Base-by-base conservation (phyloP, 257 asterid genomes). In the Voacanga thouarsii region DNA sequence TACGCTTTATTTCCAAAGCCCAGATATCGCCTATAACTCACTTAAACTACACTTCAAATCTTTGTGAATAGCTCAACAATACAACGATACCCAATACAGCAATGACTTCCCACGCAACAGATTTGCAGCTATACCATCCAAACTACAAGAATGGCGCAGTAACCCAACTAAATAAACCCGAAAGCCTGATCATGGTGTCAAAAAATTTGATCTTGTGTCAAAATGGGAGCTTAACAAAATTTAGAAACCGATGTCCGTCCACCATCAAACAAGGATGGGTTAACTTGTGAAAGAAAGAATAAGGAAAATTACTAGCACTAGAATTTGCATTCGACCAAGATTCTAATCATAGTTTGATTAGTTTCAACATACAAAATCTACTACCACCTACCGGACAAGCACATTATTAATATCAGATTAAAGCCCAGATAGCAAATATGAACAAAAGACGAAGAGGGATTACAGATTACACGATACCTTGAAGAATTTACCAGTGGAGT, bases 401-500 rank as follows among this genome's bases (percentile, higher is more conserved):
- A 7, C 51, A 10, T 47, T 51, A 53, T 59, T 18, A 4, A 6
- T 2, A 9, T 64, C n/a, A 64, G 33, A 64, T 33, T 64, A 16
- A 50, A 19, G 41, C 26, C 56, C 55, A 37, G 19, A 24, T 18
- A 37, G 55, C 57, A 60, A 81, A 50, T 26, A 23, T 49, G 53
- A 18, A 24, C 2, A 60, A 71, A 47, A 10, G 37, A 60, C 19
- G n/a, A 49, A 41, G 33, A 19, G 28, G 11, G 73, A 68, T 9
- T n/a, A 23, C 3, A 68, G 24, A 21, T 41, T 41, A 49, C 60
- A 64, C 5, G 47, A 73, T 47, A 92, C 97, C 96, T 92, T 92
- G 88, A 90, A 94, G 92, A 92, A 94, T 83, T 89, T 94, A 10
- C 98, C 98, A 63, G 97, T 87, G 71, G 94, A 89, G 80, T 94